Base-by-base conservation (phyloP, 441 rosid species). In the Brassica balearica region DNA sequence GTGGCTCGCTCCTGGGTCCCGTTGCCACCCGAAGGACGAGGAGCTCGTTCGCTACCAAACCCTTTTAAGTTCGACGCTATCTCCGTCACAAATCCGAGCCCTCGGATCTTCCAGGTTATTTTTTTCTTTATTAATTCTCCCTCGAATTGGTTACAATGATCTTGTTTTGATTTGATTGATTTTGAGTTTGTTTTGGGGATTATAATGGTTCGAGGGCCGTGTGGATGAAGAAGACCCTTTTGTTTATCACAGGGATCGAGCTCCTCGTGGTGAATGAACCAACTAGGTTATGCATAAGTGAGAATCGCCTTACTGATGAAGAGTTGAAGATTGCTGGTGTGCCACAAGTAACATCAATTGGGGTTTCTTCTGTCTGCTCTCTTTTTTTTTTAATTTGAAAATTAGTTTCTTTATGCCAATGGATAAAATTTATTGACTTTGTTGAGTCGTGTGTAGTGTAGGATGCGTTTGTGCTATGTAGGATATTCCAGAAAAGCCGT, bases 201-300 rank as follows among this genome's bases (percentile, higher is more conserved):
- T 27, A 27, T 22, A 22, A 22, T 22, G 23, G 23, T 22, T 22
- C 23, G 23, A 22, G 23, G 23, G 23, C 23, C 23, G 23, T 22
- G 23, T 22, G 23, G 23, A 22, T 22, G 23, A 22, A 22, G 23
- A 22, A 22, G 23, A 22, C 23, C 23, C 23, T 22, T 22, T 22
- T 22, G 23, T 22, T 22, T 22, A 22, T 22, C 23, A 22, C 64
- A 78, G 12, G 6, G 98, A 97, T 7, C 88, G 97, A 65, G 98
- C 99, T 68, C 99, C 99, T 8, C 90, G 86, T 69, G 97, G 97
- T 53, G 85, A 86, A 81, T 88, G 99, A 9, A 77, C 90, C 14
- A 93, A 92, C 67, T 93, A 98, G 99, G 99, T 96, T 36, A 95
- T 95, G 99, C 99, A 95, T 2, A 98, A 95, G 86, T 96, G 41